A percentile compares a stretch with the other conserved stretches of the same genome.
Conservation (phyloP, 148 eudicot species). For the Dianthus caryophyllus region DNA sequence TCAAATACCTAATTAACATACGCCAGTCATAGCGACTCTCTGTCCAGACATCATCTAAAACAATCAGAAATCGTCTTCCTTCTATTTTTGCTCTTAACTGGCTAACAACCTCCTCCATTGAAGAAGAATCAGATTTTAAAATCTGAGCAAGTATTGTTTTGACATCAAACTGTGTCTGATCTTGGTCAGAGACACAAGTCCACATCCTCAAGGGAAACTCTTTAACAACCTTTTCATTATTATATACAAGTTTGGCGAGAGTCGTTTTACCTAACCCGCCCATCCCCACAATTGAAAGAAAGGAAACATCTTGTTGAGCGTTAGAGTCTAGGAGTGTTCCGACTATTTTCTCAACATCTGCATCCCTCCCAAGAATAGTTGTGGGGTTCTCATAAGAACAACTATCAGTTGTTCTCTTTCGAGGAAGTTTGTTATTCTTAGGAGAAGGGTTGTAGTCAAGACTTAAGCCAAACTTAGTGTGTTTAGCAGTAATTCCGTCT, state of each 20-base stretch:
- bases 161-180: not conserved
- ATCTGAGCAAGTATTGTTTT: not conserved
- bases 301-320: not conserved
- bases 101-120: not conserved
- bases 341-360: too few species aligned
- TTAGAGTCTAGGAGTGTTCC: not conserved
- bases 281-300: constrained; percentile 1
- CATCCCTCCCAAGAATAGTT: not conserved
- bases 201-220: constrained; percentile 3
- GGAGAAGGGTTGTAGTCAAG: not conserved
- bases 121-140: not conserved
- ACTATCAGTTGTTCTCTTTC: not conserved
- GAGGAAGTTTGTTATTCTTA: not conserved
- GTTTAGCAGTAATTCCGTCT: not conserved
- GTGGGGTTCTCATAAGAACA: not conserved
- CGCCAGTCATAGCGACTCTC: constrained; percentile 2
- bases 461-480: not conserved
- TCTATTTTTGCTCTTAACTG: not conserved
- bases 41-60: constrained; percentile 6
- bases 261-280: constrained; percentile 1
- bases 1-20: not conserved
- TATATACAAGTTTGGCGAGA: not conserved
- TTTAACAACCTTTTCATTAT: not conserved
- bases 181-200: constrained; percentile 1
- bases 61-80: too few species aligned